Evolutionary conservation across 108 stramenopile species (phyloP).

Genomic region (Fistulifera pelliculosa): DNA sequence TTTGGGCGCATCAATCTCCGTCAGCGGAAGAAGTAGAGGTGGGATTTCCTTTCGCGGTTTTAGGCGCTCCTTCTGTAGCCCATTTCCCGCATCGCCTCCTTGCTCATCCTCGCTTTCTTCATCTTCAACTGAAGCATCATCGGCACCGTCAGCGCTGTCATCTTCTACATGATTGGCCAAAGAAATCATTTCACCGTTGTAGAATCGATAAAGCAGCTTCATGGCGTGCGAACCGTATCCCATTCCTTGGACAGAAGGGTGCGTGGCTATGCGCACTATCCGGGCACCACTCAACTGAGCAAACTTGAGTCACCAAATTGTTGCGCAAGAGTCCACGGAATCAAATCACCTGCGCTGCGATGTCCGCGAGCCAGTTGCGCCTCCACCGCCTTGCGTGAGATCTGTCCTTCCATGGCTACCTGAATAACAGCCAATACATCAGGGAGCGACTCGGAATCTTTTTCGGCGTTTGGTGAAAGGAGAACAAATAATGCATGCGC

Average conservation of each 20-base stretch:
- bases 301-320: constrained; percentile 98
- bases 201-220: constrained; percentile 83
- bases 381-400: constrained; percentile 85
- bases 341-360: constrained; percentile 93
- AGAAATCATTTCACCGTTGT: constrained; percentile 91
- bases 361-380: constrained; percentile 91
- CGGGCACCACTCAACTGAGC: constrained; percentile 93
- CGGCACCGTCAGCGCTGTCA: constrained; percentile 24
- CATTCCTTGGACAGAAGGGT: constrained; percentile 94
- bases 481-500: constrained; percentile 96
- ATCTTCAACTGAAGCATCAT: constrained; percentile 30
- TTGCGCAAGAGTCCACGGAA: constrained; percentile 99
- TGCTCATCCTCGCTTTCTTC: constrained; percentile 27
- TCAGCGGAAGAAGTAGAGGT: constrained; percentile 87
- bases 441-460: constrained; percentile 63
- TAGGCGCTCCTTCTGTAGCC: constrained; percentile 73
- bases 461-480: constrained; percentile 87
- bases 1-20: constrained; percentile 72
- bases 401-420: constrained; percentile 93
- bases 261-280: constrained; percentile 96
- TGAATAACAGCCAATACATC: constrained; percentile 82
- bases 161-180: constrained; percentile 37
- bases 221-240: constrained; percentile 95
- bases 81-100: constrained; percentile 22
- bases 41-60: constrained; percentile 93